Conservation (phyloP, 495 filamentous ascomycete species). For the Talaromyces trachyspermus region DNA sequence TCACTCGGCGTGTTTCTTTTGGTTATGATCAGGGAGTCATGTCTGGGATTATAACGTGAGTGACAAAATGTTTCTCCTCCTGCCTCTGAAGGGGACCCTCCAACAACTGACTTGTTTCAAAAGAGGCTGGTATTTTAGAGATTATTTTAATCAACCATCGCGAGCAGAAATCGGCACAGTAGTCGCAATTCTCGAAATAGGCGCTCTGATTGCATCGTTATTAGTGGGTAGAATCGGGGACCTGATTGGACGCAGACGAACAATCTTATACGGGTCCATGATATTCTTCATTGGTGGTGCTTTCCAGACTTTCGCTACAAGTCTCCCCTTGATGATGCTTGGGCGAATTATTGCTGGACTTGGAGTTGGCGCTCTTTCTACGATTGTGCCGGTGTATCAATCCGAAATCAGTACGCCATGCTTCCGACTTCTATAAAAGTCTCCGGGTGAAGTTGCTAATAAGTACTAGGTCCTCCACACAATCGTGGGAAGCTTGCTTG, state of each 20-base stretch:
- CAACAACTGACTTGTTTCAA: conserved; percentile 12
- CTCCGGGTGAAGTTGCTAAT: not conserved
- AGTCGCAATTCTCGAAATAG: conserved; percentile 92
- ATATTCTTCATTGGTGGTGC: conserved; percentile 89
- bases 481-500: conserved; percentile 93
- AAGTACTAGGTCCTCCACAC: conserved; percentile 57
- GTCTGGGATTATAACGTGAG: conserved; percentile 98
- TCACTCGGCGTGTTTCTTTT: conserved; percentile 97
- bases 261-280: conserved; percentile 87
- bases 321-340: conserved; percentile 86
- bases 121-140: conserved; percentile 78
- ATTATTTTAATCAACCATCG: conserved; percentile 86
- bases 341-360: conserved; percentile 88
- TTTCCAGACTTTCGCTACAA: conserved; percentile 71
- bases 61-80: conserved; percentile 12
- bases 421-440: not conserved
- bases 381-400: conserved; percentile 96
- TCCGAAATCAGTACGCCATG: conserved; percentile 65
- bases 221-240: conserved; percentile 87
- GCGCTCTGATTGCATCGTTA: conserved; percentile 85
- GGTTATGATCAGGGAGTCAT: conserved; percentile 99
- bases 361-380: conserved; percentile 89
- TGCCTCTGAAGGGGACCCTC: not conserved
- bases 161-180: conserved; percentile 84
- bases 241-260: conserved; percentile 79